A percentile compares a stretch with the other conserved stretches of the same genome.
phyloP scores from a whole-genome alignment of 2,329 filamentous ascomycete species.

The Rhynchosporium agropyri region DNA sequence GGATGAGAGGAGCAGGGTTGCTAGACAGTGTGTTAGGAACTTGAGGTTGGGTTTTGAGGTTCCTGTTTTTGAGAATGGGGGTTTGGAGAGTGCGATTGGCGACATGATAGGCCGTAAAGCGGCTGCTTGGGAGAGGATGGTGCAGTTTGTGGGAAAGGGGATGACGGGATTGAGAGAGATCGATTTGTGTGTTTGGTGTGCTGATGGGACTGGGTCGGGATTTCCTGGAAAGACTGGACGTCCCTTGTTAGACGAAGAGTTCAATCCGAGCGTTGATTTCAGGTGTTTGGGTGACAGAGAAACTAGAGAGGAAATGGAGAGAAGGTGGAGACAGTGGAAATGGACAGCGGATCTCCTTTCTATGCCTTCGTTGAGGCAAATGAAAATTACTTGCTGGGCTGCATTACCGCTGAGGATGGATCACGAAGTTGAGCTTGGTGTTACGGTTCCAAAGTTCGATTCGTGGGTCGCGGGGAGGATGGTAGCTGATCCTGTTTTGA shows the following conservation, averaged over 20 bases:
- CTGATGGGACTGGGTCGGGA: neutral
- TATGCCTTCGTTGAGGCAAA: conserved; percentile 23
- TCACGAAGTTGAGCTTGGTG: neutral
- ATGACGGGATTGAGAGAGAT: conserved; percentile 26
- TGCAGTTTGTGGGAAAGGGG: conserved; percentile 23
- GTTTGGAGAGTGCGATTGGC: neutral
- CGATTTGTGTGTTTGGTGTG: conserved; percentile 37
- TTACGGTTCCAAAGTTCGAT: conserved; percentile 10
- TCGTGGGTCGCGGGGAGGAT: conserved; percentile 35
- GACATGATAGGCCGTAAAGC: conserved; percentile 10
- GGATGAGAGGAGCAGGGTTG: conserved; percentile 28
- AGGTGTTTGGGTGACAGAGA: neutral
- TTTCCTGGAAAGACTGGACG: neutral
- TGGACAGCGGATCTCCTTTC: conserved; percentile 30
- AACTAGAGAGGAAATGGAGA: conserved; percentile 11
- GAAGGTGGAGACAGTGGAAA: conserved; percentile 33
- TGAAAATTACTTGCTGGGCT: conserved; percentile 37
- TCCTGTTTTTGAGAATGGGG: neutral
- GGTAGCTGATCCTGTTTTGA: conserved; percentile 33
- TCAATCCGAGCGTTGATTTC: rapidly evolving
- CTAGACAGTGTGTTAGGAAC: conserved; percentile 28
- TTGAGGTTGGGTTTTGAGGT: conserved; percentile 35
- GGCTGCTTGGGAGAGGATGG: conserved; percentile 31
- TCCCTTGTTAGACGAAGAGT: neutral
- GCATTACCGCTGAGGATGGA: conserved; percentile 18